Evolutionary conservation across 805 yeast species (phyloP), one percentile per base, ranked within the genome.

Genomic region (Lipomyces yamadae): DNA sequence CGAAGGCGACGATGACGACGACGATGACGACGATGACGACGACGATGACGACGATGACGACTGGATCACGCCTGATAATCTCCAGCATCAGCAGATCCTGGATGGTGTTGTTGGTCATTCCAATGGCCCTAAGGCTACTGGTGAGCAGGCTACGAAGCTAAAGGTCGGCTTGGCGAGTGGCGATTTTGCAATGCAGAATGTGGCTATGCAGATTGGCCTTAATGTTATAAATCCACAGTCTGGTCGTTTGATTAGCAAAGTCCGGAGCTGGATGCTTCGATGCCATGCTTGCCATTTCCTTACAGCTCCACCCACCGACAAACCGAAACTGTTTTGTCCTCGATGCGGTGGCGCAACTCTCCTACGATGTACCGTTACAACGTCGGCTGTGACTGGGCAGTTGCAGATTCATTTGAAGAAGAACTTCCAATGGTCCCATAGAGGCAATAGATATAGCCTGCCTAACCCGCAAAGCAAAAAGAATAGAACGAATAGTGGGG

Each of bases 161-260:
- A 85, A 87, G 70, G 95, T 89, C 24, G 99, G 98, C 2, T 79
- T 95, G 60, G 88, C 97, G 0, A 90, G 98, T 0, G 97, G 97
- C 34, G 99, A 95, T 85, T 95, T 94, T 80, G 98, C 99, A 1
- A 91, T 94, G 74, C 99, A 95, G 78, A 95, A 95, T 78, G 97
- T 93, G 15, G 85, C 97, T 0, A 82, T 95, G 80, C 98, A 94
- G 78, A 83, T 95, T 73, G 97, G 97, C 4, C 78, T 95, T 65
- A 89, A 91, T 71, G 81, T 94, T 72, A 89, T 95, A 87, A 93
- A 93, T 78, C 82, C 90, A 32, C 83, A 86, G 80, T 86, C 93
- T 1, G 99, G 99, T 29, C 81, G 88, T 70, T 92, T 88, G 73
- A 93, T 95, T 78, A 89, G 86, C 72, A 86, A 91, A 76, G 89